Evolutionary conservation across 768 basidiomycete species (phyloP).

Genomic region (Mycena pura): DNA sequence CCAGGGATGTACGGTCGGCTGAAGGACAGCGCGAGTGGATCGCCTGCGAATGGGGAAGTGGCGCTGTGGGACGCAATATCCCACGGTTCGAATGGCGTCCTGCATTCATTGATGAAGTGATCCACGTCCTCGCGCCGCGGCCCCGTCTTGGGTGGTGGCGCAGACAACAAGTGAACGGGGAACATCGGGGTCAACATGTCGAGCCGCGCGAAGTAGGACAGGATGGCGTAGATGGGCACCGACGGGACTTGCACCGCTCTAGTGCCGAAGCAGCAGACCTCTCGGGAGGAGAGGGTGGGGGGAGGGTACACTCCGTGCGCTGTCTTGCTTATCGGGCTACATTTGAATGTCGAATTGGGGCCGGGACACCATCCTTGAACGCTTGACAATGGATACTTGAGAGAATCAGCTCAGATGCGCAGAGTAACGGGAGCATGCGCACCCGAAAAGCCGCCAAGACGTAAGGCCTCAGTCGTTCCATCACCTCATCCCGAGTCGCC

Average conservation of each 20-base stretch:
- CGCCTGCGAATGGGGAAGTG: neutral
- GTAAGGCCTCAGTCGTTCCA: constrained; percentile 22
- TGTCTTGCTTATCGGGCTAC: constrained; percentile 20
- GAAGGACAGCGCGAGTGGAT: constrained; percentile 3
- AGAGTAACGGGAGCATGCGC: neutral
- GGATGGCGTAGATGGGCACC: constrained; percentile 52
- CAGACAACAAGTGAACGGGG: constrained; percentile 45
- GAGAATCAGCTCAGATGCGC: neutral
- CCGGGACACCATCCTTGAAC: constrained; percentile 1
- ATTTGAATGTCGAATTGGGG: neutral
- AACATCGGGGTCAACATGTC: constrained; percentile 43
- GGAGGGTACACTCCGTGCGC: constrained; percentile 27
- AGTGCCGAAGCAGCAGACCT: constrained; percentile 52
- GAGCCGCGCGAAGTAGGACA: constrained; percentile 53
- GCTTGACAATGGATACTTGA: constrained; percentile 20
- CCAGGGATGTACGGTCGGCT: constrained; percentile 46
- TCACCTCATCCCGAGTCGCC: constrained; percentile 19
- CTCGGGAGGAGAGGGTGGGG: constrained; percentile 36
- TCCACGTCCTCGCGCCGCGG: constrained; percentile 55
- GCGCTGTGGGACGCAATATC: constrained; percentile 21
- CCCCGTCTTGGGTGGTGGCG: constrained; percentile 45
- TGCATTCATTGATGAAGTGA: constrained; percentile 49
- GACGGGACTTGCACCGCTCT: constrained; percentile 46
- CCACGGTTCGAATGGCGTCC: constrained; percentile 46
- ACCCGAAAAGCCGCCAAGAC: constrained; percentile 27